phyloP scores from a whole-genome alignment of 2,329 filamentous ascomycete genomes.

The Claviceps humidiphila region DNA sequence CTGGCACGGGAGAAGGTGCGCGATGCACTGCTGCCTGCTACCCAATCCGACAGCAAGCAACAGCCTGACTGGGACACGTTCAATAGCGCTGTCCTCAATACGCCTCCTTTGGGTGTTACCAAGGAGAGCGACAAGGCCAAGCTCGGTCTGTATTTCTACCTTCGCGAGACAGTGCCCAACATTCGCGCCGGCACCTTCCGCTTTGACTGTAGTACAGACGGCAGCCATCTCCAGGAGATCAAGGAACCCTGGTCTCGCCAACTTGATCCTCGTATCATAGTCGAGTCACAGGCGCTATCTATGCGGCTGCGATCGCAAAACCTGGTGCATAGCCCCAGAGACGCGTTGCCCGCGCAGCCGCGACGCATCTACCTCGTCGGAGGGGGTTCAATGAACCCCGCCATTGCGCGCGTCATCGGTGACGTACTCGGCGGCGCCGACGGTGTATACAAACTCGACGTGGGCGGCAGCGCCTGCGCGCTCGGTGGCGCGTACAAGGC shows the following conservation, averaged over 20 bases:
- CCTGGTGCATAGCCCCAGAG: slow-evolving; percentile 48
- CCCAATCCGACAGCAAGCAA: slow-evolving; percentile 5
- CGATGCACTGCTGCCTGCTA: slow-evolving; percentile 60
- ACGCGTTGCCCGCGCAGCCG: slow-evolving; percentile 63
- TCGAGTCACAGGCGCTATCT: slow-evolving; percentile 90
- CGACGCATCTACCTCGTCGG: slow-evolving; percentile 88
- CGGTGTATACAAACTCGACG: slow-evolving; percentile 85
- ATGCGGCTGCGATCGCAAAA: slow-evolving; percentile 73
- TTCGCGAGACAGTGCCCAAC: slow-evolving; percentile 92
- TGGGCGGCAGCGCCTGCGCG: slow-evolving; percentile 90
- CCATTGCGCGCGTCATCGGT: slow-evolving; percentile 73
- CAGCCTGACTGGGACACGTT: slow-evolving; percentile 61
- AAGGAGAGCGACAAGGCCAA: slow-evolving; percentile 49
- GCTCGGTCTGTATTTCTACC: slow-evolving; percentile 86
- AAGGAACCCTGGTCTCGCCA: slow-evolving; percentile 30
- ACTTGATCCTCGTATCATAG: slow-evolving; percentile 71
- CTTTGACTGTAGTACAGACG: slow-evolving; percentile 49
- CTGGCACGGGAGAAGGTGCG: slow-evolving; percentile 83
- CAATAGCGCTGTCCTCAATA: slow-evolving; percentile 57
- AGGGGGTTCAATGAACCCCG: slow-evolving; percentile 77
- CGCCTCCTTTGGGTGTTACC: slow-evolving; percentile 55
- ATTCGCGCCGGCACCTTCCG: slow-evolving; percentile 77
- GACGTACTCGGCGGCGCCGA: slow-evolving; percentile 81
- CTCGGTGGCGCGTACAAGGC: slow-evolving; percentile 92
- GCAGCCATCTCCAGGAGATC: slow-evolving; percentile 31